A percentile compares a stretch with the other conserved stretches of the same genome.
Conservation (phyloP, 129 eudicot genomes). For the Helichrysum umbraculigerum region DNA sequence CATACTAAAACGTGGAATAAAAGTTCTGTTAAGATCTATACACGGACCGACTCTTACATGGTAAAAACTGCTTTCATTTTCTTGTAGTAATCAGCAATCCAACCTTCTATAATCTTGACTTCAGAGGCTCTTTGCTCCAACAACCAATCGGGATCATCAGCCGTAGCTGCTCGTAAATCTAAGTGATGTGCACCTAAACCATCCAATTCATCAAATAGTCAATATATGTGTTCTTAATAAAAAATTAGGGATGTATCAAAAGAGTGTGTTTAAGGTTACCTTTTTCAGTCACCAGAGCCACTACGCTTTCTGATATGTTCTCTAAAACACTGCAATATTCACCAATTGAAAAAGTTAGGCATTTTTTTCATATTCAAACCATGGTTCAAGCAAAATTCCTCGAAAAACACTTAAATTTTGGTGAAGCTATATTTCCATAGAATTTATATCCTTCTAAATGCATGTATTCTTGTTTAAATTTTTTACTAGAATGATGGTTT, state of each 20-base stretch:
- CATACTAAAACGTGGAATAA: no score
- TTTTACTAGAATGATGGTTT: neutral
- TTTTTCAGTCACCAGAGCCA: constrained; percentile 75
- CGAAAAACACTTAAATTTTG: neutral
- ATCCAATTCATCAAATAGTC: neutral
- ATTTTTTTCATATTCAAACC: neutral
- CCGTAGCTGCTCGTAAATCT: constrained; percentile 75
- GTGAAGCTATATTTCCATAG: neutral
- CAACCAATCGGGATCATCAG: constrained; percentile 88
- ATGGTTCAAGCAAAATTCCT: neutral
- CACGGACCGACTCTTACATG: constrained; percentile 15
- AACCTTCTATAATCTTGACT: constrained; percentile 52
- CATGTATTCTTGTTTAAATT: neutral
- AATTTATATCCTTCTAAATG: neutral
- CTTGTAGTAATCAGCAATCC: constrained; percentile 56
- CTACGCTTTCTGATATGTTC: constrained; percentile 66
- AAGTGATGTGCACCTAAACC: constrained; percentile 91
- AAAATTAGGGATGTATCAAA: constrained; percentile 6
- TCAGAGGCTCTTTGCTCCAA: constrained; percentile 73
- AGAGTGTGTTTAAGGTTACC: constrained; percentile 41
- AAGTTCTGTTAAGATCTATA: no score
- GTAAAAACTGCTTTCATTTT: constrained; percentile 35
- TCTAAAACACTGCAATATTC: constrained; percentile 66
- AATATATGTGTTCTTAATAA: constrained; percentile 2
- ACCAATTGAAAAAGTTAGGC: neutral